A percentile compares a stretch with the other conserved stretches of the same genome.
Evolutionary conservation across 2,329 filamentous ascomycete species (phyloP).

Genomic region (Talaromyces islandicus): DNA sequence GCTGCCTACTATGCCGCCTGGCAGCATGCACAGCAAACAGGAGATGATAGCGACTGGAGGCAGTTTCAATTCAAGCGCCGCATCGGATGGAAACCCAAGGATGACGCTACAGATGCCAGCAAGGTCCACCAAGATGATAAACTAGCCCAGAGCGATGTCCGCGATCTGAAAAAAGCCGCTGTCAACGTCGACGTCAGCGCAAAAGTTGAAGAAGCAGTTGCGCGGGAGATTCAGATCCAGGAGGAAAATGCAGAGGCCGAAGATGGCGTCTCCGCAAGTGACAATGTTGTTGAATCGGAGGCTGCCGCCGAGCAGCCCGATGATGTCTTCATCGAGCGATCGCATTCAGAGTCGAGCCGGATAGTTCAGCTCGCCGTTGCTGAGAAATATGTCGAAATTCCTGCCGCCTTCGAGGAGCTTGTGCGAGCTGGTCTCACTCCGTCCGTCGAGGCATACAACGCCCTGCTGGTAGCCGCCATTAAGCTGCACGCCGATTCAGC

Average conservation of each 20-base stretch:
- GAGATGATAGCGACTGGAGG: conserved; percentile 74
- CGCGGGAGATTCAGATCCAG: conserved; percentile 65
- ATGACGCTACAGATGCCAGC: conserved; percentile 30
- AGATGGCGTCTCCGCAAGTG: conserved; percentile 23
- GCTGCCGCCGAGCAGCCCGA: conserved; percentile 35
- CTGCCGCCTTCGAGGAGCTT: conserved; percentile 84
- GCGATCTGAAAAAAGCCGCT: conserved; percentile 52
- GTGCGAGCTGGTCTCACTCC: conserved; percentile 75
- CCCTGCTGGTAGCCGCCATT: conserved; percentile 77
- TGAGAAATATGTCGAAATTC: conserved; percentile 78
- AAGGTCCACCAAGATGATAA: conserved; percentile 17
- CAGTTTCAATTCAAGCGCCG: conserved; percentile 84
- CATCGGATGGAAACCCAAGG: conserved; percentile 74
- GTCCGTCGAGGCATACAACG: conserved; percentile 83
- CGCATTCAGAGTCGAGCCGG: conserved; percentile 68
- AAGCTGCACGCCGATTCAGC: conserved; percentile 71
- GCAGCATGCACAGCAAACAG: conserved; percentile 67
- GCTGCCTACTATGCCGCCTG: conserved; percentile 90
- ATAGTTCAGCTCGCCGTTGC: conserved; percentile 67
- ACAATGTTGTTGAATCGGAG: conserved; percentile 16
- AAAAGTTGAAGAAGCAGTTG: conserved; percentile 78
- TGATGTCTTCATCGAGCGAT: conserved; percentile 52
- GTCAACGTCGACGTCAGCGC: conserved; percentile 54
- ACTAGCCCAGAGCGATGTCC: conserved; percentile 46
- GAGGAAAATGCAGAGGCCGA: conserved; percentile 45